phyloP scores from a whole-genome alignment of 2,329 filamentous ascomycete genomes.

The Thielaviopsis musarum region DNA sequence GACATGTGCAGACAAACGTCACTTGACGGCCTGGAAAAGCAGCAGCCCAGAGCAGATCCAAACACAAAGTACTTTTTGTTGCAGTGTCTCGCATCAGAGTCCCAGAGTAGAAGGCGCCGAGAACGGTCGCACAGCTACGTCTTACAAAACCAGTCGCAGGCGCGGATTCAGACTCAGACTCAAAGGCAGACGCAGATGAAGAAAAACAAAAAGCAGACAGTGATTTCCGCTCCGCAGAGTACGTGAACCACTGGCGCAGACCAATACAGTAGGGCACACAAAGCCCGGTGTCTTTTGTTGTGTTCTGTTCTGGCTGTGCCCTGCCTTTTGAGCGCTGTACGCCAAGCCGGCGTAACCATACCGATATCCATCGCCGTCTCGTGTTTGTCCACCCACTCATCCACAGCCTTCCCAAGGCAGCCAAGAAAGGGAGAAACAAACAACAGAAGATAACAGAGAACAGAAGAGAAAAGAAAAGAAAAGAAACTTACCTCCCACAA shows the following conservation, averaged over 20 bases:
- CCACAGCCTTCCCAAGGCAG: not conserved
- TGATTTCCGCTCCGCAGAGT: not conserved
- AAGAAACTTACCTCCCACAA: conserved; percentile 65
- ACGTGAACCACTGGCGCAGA: not conserved
- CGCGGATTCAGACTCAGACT: not conserved
- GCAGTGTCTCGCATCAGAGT: not conserved
- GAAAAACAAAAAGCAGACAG: not conserved
- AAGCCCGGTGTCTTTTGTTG: not conserved
- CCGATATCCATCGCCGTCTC: not conserved
- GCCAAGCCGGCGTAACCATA: not conserved
- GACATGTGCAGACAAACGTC: not conserved
- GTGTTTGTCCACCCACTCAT: not conserved
- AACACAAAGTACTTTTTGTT: too few relatives aligned
- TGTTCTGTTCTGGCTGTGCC: not conserved
- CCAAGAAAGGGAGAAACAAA: not conserved
- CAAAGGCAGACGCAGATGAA: conserved; percentile 3
- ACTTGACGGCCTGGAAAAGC: not conserved
- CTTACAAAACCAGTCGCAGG: not conserved
- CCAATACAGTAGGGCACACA: not conserved
- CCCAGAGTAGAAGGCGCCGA: not conserved
- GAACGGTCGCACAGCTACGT: not conserved
- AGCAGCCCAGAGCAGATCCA: not conserved
- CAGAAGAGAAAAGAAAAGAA: conserved; percentile 12
- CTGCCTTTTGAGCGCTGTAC: not conserved
- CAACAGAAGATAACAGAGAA: conserved; percentile 10